phyloP scores from a whole-genome alignment of 148 eudicot species.

The Silene latifolia region DNA sequence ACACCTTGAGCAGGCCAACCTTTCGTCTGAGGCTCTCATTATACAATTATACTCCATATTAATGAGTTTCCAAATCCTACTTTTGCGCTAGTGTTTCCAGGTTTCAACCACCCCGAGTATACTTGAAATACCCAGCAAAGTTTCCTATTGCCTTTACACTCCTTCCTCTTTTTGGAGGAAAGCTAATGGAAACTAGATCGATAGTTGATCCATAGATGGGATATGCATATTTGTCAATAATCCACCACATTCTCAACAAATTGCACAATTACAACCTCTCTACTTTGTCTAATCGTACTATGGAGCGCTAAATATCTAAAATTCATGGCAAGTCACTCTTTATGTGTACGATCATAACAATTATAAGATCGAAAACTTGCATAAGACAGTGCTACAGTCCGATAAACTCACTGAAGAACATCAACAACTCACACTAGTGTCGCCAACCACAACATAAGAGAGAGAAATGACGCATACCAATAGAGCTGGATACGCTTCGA shows the following conservation, averaged over 20 bases:
- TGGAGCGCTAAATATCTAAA: background rate
- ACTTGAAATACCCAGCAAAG: background rate
- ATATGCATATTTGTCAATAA: background rate
- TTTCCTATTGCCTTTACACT: background rate
- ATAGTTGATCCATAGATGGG: background rate
- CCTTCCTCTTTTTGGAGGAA: background rate
- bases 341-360: background rate
- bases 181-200: background rate
- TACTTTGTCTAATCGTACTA: background rate
- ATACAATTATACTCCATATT: no score
- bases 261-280: background rate
- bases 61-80: background rate
- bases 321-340: background rate
- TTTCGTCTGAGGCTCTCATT: no score
- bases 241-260: background rate
- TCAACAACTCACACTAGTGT: no score
- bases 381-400: background rate
- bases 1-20: no score
- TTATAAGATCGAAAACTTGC: background rate
- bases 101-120: background rate
- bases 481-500: conserved; percentile 75
- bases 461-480: conserved; percentile 38
- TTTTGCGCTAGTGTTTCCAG: background rate
- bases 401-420: no score
- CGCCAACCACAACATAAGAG: background rate